Conservation (phyloP, 108 stramenopile genomes). For the Seminavis robusta region DNA sequence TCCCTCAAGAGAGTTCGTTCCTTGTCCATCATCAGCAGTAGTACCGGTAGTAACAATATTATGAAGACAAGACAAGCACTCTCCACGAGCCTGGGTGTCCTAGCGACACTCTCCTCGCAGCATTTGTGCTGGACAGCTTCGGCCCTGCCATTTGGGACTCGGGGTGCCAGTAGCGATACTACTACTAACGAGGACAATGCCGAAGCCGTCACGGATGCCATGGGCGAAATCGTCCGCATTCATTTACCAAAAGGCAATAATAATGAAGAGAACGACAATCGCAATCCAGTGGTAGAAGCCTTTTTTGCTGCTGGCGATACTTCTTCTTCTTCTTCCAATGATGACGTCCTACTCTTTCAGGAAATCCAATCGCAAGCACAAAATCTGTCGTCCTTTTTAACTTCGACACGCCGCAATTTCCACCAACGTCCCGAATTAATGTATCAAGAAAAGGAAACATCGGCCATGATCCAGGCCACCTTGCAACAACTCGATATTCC, state of each 20-base stretch:
- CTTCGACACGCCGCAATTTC: constrained; percentile 52
- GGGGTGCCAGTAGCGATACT: background rate
- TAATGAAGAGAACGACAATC: background rate
- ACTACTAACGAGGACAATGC: background rate
- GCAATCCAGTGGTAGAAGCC: constrained; percentile 18
- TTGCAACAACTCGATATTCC: constrained; percentile 52
- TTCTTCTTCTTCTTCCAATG: background rate
- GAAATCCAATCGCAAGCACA: constrained; percentile 24
- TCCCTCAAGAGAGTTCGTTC: too few species aligned
- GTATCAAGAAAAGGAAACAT: constrained; percentile 70
- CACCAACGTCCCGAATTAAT: constrained; percentile 78
- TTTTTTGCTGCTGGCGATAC: constrained; percentile 5
- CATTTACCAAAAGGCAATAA: background rate
- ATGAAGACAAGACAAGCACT: too few species aligned
- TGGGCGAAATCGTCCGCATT: background rate
- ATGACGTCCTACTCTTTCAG: constrained; percentile 13
- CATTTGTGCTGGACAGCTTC: too few species aligned
- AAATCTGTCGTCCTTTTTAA: constrained; percentile 42
- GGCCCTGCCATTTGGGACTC: constrained; percentile 7
- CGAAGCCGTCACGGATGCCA: background rate
- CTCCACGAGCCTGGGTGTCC: too few species aligned
- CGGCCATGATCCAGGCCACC: constrained; percentile 49
- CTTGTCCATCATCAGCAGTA: too few species aligned
- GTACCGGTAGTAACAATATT: too few species aligned
- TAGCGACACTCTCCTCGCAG: too few species aligned